A percentile compares a stretch with the other conserved stretches of the same genome.
These are phyloP conservation scores for Podospora anserina DNA, from an alignment of 495 filamentous ascomycete genomes.

Conservation along the genomic window DNA sequence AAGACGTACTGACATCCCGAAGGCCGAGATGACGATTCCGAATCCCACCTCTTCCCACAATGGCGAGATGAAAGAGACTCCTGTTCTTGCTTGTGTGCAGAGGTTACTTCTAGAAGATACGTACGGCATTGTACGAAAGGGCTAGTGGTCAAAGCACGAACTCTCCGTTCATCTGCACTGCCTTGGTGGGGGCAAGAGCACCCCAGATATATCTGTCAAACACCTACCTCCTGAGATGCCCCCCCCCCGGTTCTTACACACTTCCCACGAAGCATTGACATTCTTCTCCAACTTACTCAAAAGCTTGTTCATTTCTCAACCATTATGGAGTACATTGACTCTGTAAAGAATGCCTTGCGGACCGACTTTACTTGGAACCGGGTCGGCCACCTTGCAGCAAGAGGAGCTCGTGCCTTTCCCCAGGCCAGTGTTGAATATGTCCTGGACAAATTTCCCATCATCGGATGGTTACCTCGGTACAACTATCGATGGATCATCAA, in stretches of 20 bases:
- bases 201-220: not conserved
- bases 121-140: not conserved
- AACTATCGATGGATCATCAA: conserved; percentile 47
- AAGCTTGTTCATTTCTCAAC: not conserved
- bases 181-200: not conserved
- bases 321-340: conserved; percentile 18
- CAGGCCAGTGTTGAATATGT: conserved; percentile 44
- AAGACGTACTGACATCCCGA: not conserved
- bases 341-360: conserved; percentile 29
- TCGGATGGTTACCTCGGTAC: conserved; percentile 51
- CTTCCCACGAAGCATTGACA: not conserved
- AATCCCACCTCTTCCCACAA: not conserved
- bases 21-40: not conserved
- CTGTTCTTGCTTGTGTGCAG: not conserved
- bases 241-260: not conserved
- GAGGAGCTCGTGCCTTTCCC: conserved; percentile 34
- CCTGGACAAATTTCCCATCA: conserved; percentile 51
- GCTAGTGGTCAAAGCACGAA: not conserved
- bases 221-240: not conserved
- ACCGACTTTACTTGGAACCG: conserved; percentile 40
- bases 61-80: not conserved
- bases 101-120: not conserved
- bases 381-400: conserved; percentile 30
- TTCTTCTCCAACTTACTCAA: not conserved
- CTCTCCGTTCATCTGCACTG: not conserved